Percentiles rank a stretch among this genome's conserved stretches.
Evolutionary conservation across 2,329 filamentous ascomycete genomes (phyloP).

Genomic region (Phaeophleospora eucalypticola): DNA sequence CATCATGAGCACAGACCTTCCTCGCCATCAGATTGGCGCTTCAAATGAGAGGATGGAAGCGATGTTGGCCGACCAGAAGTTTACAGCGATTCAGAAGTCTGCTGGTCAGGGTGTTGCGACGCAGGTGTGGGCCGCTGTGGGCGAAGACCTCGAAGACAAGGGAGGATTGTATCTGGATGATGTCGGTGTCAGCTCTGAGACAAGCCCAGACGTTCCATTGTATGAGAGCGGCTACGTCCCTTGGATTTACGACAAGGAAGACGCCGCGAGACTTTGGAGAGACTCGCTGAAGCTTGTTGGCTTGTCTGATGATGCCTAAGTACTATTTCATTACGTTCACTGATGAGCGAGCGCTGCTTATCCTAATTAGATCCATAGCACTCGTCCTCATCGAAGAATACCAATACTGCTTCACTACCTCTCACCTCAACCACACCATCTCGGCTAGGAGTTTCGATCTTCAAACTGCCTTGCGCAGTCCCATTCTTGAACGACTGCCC

Average conservation of each 20-base stretch:
- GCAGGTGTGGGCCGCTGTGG: neutral
- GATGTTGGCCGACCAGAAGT: no score
- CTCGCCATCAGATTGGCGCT: no score
- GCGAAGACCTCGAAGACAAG: neutral
- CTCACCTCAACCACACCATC: conserved; percentile 22
- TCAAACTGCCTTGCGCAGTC: conserved; percentile 15
- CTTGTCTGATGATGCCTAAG: neutral
- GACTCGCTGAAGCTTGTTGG: neutral
- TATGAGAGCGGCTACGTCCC: no score
- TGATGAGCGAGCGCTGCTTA: no score
- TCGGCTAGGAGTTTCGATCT: conserved; percentile 18
- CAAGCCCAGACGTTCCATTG: no score
- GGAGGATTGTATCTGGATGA: neutral
- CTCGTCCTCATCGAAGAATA: conserved; percentile 23
- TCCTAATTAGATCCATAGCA: neutral
- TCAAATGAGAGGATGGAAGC: no score
- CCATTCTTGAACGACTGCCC: conserved; percentile 28
- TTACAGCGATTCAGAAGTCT: no score
- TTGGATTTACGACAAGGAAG: neutral
- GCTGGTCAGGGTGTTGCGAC: neutral
- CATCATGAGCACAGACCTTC: no score
- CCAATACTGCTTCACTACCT: conserved; percentile 29
- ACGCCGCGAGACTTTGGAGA: neutral
- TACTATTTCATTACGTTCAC: no score
- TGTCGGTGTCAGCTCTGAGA: no score